Evolutionary conservation across 768 basidiomycete species (phyloP).

Genomic region (Psilocybe cubensis): DNA sequence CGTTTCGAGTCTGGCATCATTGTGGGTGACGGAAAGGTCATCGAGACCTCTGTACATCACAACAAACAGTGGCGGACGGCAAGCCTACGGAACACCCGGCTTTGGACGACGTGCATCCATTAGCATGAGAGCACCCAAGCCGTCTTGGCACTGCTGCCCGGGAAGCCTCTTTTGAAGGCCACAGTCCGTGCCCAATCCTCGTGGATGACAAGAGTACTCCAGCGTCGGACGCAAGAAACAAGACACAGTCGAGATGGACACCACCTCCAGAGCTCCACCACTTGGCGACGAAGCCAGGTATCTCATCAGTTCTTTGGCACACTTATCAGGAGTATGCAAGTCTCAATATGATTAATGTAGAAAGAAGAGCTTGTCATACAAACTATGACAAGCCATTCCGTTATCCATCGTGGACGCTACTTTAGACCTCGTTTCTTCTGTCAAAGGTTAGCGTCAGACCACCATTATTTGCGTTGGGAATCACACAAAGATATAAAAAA

Average conservation of each 20-base stretch:
- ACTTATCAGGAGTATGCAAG: neutral
- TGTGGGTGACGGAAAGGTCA: neutral
- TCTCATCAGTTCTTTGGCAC: neutral
- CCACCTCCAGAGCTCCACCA: neutral
- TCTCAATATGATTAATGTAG: neutral
- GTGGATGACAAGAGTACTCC: neutral
- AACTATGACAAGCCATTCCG: neutral
- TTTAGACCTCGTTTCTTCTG: neutral
- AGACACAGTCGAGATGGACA: neutral
- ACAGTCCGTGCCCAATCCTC: neutral
- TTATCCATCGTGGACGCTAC: neutral
- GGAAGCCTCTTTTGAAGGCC: neutral
- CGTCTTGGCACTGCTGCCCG: neutral
- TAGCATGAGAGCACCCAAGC: neutral
- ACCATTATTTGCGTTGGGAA: neutral
- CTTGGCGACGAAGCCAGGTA: neutral
- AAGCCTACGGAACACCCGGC: neutral
- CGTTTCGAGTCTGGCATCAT: neutral
- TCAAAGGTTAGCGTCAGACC: neutral
- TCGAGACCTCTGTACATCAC: neutral
- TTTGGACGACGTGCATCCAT: neutral
- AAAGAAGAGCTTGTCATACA: neutral
- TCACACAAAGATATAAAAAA: neutral
- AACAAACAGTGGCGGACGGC: neutral
- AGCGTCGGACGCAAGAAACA: neutral